Evolutionary conservation across 2,329 filamentous ascomycete species (phyloP).

Genomic region (Ascochyta pisi): DNA sequence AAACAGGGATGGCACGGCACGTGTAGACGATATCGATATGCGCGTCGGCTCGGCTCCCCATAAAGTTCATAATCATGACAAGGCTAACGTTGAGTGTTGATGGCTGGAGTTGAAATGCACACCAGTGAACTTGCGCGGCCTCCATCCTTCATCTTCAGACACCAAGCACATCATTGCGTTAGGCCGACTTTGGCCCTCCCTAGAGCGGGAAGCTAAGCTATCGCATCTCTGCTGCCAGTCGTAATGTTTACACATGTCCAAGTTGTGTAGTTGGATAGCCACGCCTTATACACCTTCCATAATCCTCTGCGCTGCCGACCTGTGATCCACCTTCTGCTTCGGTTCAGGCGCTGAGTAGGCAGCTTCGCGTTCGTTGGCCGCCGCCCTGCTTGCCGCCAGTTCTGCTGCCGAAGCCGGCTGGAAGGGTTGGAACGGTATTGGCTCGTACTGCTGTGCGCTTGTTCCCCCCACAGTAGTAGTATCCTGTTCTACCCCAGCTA

Average conservation of each 20-base stretch:
- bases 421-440: conserved; percentile 6
- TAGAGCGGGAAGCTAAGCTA: background rate
- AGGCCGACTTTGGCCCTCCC: background rate
- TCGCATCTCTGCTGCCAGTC: background rate
- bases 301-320: conserved; percentile 15
- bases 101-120: background rate
- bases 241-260: no score
- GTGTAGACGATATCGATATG: conserved; percentile 17
- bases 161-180: background rate
- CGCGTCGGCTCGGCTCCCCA: conserved; percentile 2
- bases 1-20: conserved; percentile 13
- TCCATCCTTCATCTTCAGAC: no score
- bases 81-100: background rate
- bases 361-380: conserved; percentile 13
- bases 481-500: background rate
- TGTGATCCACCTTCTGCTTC: conserved; percentile 14
- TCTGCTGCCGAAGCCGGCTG: conserved; percentile 14
- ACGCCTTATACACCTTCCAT: conserved; percentile 15
- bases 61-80: background rate
- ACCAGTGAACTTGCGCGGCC: background rate
- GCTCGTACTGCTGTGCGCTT: conserved; percentile 3
- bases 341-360: conserved; percentile 8
- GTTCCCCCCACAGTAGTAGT: background rate
- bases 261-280: background rate
- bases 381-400: conserved; percentile 12